phyloP scores from a whole-genome alignment of 345 rosid genomes.

The Sonneratia caseolaris region DNA sequence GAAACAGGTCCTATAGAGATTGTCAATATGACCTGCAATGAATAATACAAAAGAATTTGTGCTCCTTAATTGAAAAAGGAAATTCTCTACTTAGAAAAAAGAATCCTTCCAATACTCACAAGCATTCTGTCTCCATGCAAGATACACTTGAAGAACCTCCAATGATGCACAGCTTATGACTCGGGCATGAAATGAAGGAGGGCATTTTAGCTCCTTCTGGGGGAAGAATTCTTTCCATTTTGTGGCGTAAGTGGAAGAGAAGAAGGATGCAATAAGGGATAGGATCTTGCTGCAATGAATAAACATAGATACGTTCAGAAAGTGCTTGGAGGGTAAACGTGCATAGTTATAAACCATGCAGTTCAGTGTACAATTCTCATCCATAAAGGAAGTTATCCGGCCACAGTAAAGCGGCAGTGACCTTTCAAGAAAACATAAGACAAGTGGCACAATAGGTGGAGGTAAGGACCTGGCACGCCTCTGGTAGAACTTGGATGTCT shows the following conservation, averaged over 20 bases:
- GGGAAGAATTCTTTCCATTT: constrained; percentile 76
- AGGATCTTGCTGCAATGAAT: constrained; percentile 60
- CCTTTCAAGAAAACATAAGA: not conserved
- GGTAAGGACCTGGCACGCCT: constrained; percentile 67
- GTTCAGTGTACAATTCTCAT: not conserved
- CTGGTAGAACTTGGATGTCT: constrained; percentile 66
- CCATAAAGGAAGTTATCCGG: too few relatives aligned
- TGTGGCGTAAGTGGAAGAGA: constrained; percentile 51
- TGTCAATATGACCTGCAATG: constrained; percentile 53
- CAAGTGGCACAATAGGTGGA: not conserved
- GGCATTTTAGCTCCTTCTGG: constrained; percentile 34
- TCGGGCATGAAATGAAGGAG: constrained; percentile 58
- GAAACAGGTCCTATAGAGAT: constrained; percentile 63
- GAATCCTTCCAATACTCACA: constrained; percentile 33
- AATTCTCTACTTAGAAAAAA: not conserved
- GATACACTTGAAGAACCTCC: constrained; percentile 76
- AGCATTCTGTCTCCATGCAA: constrained; percentile 81
- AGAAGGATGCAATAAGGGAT: constrained; percentile 60
- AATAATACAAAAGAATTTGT: constrained; percentile 1
- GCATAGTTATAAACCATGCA: not conserved
- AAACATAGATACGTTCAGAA: not conserved
- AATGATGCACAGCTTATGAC: constrained; percentile 52
- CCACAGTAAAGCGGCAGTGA: not conserved
- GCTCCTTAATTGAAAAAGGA: not conserved
- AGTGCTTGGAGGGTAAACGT: not conserved